A percentile compares a stretch with the other conserved stretches of the same genome.
Evolutionary conservation across 2,329 filamentous ascomycete species (phyloP).

Genomic region (Zopfia rhizophila): DNA sequence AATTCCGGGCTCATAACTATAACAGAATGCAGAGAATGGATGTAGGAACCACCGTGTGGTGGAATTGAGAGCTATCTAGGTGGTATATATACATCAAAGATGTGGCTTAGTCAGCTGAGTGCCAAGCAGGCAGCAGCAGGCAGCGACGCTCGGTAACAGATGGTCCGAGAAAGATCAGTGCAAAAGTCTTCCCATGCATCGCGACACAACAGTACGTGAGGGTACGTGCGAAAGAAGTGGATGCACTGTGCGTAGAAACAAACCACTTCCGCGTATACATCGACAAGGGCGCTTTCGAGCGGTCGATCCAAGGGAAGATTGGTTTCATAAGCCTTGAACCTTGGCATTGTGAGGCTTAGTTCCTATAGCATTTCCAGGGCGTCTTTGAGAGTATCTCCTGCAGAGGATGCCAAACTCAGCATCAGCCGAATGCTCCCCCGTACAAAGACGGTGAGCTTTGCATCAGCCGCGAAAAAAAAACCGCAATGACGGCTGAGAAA

Average conservation of each 20-base stretch:
- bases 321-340: conserved; percentile 36
- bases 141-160: too few species aligned
- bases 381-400: conserved; percentile 33
- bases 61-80: too few species aligned
- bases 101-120: too few species aligned
- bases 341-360: conserved; percentile 39
- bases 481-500: too few species aligned
- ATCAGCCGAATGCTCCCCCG: conserved; percentile 43
- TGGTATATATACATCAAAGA: too few species aligned
- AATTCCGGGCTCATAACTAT: too few species aligned
- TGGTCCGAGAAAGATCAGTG: conserved; percentile 30
- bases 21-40: too few species aligned
- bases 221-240: conserved; percentile 42
- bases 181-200: conserved; percentile 32
- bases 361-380: conserved; percentile 44
- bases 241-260: conserved; percentile 47
- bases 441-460: conserved; percentile 37
- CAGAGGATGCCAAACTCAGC: conserved; percentile 31
- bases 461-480: too few species aligned
- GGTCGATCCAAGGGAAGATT: conserved; percentile 36
- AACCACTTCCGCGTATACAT: conserved; percentile 44
- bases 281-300: conserved; percentile 38
- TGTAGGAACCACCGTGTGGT: too few species aligned
- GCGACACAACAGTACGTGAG: conserved; percentile 31
- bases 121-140: too few species aligned